These are phyloP conservation scores for Penicillium sp. DNA, from an alignment of 2,329 filamentous ascomycete genomes.

Conservation along the genomic window DNA sequence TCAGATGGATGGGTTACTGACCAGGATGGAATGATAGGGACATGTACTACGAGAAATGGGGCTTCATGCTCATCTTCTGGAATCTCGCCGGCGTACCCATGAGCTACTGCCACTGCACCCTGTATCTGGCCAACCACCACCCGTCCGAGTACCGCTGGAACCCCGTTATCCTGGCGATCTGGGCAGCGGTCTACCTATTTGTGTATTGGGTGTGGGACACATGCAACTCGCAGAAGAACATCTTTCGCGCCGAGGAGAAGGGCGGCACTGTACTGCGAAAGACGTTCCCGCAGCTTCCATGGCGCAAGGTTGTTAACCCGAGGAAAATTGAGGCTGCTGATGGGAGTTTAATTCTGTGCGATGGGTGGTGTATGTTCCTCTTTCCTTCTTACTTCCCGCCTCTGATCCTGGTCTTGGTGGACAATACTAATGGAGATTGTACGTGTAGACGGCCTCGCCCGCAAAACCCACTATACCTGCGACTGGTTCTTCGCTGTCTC, in stretches of 20 bases:
- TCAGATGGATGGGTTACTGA: too few relatives aligned
- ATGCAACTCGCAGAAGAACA: slow-evolving; percentile 89
- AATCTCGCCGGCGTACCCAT: slow-evolving; percentile 90
- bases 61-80: slow-evolving; percentile 98
- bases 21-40: slow-evolving; percentile 55
- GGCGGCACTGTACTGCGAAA: slow-evolving; percentile 70
- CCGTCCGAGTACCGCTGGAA: slow-evolving; percentile 79
- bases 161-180: slow-evolving; percentile 62
- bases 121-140: slow-evolving; percentile 82
- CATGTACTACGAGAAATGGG: slow-evolving; percentile 96
- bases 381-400: background rate
- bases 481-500: slow-evolving; percentile 76
- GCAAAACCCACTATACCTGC: slow-evolving; percentile 81
- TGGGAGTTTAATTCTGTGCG: slow-evolving; percentile 76
- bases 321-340: slow-evolving; percentile 72
- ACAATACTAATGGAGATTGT: slow-evolving; percentile 1
- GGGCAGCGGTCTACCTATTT: slow-evolving; percentile 75
- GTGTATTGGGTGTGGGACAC: slow-evolving; percentile 94
- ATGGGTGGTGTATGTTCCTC: slow-evolving; percentile 73
- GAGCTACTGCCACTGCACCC: slow-evolving; percentile 88
- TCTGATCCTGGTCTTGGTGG: background rate
- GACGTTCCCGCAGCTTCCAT: slow-evolving; percentile 85
- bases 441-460: slow-evolving; percentile 64
- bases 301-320: slow-evolving; percentile 80
- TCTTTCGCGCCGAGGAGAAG: slow-evolving; percentile 79